Percentiles rank a stretch among this genome's conserved stretches.
Evolutionary conservation across 495 filamentous ascomycete genomes (phyloP).

Genomic region (Penicillium psychrofluorescens): DNA sequence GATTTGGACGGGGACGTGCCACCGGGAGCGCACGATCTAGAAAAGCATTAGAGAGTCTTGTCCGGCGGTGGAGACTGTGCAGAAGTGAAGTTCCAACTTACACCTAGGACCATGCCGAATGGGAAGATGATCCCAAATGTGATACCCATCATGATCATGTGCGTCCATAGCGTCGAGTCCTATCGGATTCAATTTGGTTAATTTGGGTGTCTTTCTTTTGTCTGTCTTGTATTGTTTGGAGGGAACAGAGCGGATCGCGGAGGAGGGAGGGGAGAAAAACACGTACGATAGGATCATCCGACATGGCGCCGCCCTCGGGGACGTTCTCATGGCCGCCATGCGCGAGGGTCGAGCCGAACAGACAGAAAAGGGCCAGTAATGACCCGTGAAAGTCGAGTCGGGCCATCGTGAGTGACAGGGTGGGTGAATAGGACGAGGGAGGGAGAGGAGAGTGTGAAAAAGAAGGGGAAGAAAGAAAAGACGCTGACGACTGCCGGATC

Average conservation of each 20-base stretch:
- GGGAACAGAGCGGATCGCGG: too few species aligned
- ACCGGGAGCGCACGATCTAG: constrained; percentile 81
- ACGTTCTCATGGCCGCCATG: constrained; percentile 76
- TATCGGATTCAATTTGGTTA: constrained; percentile 17
- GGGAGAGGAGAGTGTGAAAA: constrained; percentile 3
- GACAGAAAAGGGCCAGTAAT: constrained; percentile 20
- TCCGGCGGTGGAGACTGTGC: too few species aligned
- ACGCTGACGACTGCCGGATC: not conserved
- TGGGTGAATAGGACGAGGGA: constrained; percentile 1
- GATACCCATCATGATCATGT: constrained; percentile 83
- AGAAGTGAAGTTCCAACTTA: constrained; percentile 33
- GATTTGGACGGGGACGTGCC: constrained; percentile 89
- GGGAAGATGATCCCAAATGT: constrained; percentile 91
- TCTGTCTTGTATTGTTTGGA: too few species aligned
- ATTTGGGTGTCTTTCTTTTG: constrained; percentile 6
- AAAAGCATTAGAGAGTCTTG: not conserved
- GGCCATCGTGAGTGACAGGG: constrained; percentile 9
- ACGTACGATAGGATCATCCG: constrained; percentile 78
- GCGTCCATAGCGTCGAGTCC: constrained; percentile 85
- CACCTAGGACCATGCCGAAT: constrained; percentile 89
- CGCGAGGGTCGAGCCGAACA: constrained; percentile 33
- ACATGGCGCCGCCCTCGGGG: constrained; percentile 66
- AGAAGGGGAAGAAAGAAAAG: constrained; percentile 4
- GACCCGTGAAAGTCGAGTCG: constrained; percentile 4
- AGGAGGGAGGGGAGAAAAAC: too few species aligned